Conservation (phyloP, 306 rosid species). For the Pterocarpus macrocarpus region DNA sequence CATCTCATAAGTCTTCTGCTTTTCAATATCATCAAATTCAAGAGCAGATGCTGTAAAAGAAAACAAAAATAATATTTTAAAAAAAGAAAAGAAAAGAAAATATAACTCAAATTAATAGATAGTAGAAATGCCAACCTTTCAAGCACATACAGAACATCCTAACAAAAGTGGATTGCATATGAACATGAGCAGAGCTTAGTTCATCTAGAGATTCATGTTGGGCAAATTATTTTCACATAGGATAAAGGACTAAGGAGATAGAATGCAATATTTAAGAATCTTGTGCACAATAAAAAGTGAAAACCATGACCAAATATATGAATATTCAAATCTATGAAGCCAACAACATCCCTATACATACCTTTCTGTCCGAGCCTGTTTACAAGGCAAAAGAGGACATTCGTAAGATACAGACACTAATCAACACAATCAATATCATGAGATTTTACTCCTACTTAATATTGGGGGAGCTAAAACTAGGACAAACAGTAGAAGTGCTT, state of each 20-base stretch:
- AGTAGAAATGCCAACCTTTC: conserved; percentile 33
- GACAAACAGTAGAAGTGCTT: conserved; percentile 16
- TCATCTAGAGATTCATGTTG: not conserved
- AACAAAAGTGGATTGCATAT: not conserved
- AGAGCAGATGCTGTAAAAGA: conserved; percentile 71
- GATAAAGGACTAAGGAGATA: not conserved
- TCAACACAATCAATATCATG: not conserved
- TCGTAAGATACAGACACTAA: not conserved
- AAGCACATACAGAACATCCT: conserved; percentile 23
- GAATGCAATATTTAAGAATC: conserved; percentile 19
- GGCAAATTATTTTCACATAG: conserved; percentile 1
- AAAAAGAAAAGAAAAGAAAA: not conserved
- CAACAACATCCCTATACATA: not conserved
- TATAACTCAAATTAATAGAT: conserved; percentile 28
- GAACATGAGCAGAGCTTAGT: not conserved
- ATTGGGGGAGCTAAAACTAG: too few species aligned
- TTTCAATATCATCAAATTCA: conserved; percentile 76
- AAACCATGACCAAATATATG: conserved; percentile 5
- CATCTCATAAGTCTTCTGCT: conserved; percentile 62
- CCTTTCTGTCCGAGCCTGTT: too few species aligned
- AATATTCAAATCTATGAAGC: conserved; percentile 6
- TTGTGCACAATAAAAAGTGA: not conserved
- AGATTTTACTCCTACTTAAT: conserved; percentile 2
- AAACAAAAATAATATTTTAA: conserved; percentile 28
- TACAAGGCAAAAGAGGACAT: not conserved